Percentiles rank a stretch among this genome's conserved stretches.
Conservation (phyloP, 108 stramenopile species). For the Cyclotella baltica region DNA sequence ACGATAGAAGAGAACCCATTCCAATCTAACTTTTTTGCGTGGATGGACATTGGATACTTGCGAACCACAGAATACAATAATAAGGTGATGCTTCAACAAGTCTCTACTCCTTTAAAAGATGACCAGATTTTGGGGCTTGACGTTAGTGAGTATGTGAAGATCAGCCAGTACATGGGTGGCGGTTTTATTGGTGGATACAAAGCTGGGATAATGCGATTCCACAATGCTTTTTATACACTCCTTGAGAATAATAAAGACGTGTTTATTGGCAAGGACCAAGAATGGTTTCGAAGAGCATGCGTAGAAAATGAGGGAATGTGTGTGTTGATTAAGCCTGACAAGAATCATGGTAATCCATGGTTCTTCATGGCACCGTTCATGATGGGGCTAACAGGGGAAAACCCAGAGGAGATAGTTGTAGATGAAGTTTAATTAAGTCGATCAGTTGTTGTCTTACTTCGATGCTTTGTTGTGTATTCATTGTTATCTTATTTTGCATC, state of each 20-base stretch:
- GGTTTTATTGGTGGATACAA: not conserved
- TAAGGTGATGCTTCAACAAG: constrained; percentile 50
- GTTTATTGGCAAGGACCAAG: not conserved
- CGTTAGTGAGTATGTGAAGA: not conserved
- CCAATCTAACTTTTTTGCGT: constrained; percentile 60
- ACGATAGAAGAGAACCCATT: constrained; percentile 62
- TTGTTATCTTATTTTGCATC: no score
- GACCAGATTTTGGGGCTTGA: constrained; percentile 19
- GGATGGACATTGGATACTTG: constrained; percentile 73
- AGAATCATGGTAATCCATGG: not conserved
- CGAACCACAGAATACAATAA: constrained; percentile 42
- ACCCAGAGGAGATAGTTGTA: no score
- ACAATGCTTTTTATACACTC: not conserved
- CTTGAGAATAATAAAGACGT: not conserved
- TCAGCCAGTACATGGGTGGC: not conserved
- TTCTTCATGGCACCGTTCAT: constrained; percentile 8
- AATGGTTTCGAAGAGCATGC: not conserved
- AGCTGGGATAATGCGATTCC: not conserved
- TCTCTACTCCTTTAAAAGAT: not conserved
- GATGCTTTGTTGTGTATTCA: no score
- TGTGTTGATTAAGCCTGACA: not conserved
- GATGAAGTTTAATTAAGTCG: no score
- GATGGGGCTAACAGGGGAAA: not conserved
- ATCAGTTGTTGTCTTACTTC: no score
- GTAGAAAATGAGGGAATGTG: not conserved